Base-by-base conservation (phyloP, 805 yeast species). In the Starmerella bacillaris region DNA sequence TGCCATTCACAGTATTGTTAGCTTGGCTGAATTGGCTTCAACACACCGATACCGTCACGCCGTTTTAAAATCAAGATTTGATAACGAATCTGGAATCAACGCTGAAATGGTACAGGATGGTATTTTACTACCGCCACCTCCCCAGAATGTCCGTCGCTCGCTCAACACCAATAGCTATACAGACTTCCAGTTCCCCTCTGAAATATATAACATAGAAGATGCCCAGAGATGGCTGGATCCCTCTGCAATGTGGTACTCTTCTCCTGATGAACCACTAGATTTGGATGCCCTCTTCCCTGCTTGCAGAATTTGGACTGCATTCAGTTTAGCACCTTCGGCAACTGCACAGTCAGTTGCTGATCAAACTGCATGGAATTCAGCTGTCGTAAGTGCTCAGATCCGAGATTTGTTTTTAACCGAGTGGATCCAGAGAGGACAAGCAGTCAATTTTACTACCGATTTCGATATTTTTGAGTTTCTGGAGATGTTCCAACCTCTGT, bases 101-200 rank as follows among this genome's bases (percentile, higher is more conserved):
- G 47, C 48, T 22, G 64, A 59, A 40, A 49, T 59, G 49, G 38
- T 36, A 7, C 49, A 53, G 12, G 60, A 60, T 33, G 64, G 64
- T 2, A 38, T 60, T 14, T 29, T 42, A 2, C 46, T 54, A 8
- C 50, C 55, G 15, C 45, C 42, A 18, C 39, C 56, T 0, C 57
- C 60, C 0, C 16, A 31, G 3, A 37, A 36, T 19, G 45, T 49
- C 7, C n/a, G 21, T 17, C 41, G 42, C 21, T 30, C 43, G 6
- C 34, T 53, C 5, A 24, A 31, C 7, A 34, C 34, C 21, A 36
- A 49, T 4, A 28, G 33, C 3, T 43, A 52, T n/a, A 38, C 41
- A 4, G 43, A 51, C 24, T 47, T 12, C 26, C 26, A 22, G n/a
- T n/a, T n/a, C n/a, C n/a, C n/a, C n/a, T n/a, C n/a, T n/a, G n/a